Evolutionary conservation across 1,284 basidiomycete species (phyloP).

Genomic region (Ustilago sp.): DNA sequence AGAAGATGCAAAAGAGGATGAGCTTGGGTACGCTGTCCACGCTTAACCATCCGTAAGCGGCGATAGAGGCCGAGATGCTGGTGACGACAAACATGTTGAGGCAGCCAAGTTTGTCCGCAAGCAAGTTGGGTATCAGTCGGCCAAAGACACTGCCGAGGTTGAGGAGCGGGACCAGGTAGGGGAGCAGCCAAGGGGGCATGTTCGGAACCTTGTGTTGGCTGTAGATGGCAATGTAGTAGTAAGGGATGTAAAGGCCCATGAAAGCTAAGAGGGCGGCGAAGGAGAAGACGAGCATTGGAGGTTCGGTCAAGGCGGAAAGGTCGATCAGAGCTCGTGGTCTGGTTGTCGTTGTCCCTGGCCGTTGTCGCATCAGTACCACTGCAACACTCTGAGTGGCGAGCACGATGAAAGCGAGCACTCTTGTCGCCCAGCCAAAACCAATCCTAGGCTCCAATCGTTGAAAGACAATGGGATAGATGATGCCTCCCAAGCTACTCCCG

Average conservation of each 20-base stretch:
- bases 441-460: not conserved
- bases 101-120: not conserved
- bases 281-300: not conserved
- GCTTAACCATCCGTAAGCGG: not conserved
- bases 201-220: not conserved
- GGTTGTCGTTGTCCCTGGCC: not conserved
- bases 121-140: not conserved
- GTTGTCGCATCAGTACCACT: not conserved
- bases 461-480: not conserved
- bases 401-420: not conserved
- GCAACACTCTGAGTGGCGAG: not conserved
- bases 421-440: not conserved
- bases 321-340: not conserved
- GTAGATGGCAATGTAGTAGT: not conserved
- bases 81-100: not conserved
- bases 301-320: not conserved
- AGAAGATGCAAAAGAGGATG: not conserved
- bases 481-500: not conserved
- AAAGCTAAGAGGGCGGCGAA: not conserved
- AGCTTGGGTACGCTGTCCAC: not conserved
- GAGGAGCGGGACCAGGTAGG: not conserved
- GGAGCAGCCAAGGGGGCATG: not conserved
- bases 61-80: not conserved
- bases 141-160: not conserved
- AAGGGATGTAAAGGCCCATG: not conserved